Base-by-base conservation (phyloP, 495 filamentous ascomycete species). In the Penicillium macrosclerotiorum region DNA sequence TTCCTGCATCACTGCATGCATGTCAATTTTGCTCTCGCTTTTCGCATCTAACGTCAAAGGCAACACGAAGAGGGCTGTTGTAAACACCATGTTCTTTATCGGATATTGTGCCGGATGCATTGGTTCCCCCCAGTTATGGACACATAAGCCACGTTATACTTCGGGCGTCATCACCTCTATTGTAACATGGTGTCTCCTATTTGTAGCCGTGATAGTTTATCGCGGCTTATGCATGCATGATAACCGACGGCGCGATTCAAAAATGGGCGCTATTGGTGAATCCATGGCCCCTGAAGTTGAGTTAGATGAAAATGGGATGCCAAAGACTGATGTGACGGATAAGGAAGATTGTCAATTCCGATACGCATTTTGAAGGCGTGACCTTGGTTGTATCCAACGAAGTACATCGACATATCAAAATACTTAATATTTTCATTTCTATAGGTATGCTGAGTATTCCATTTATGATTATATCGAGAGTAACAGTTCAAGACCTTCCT, bases 21-120 rank as follows among this genome's bases (percentile, higher is more conserved):
- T 82, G 60, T 74, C 81, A 0, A 69, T 76, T 9, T 47, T 82
- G 1, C 65, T 83, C 6, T 71, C 67, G 1, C 60, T 82, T 3
- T 72, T 73, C 23, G 70, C 69, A 0, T 77, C 73, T 16, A 84
- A 85, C 41, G 69, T 82, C 5, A 77, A 79, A 4, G 81, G 81
- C 12, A 84, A 83, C 62, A 84, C 82, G 4, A 86, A 84, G 57
- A 80, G 81, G 12, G 62, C 69, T 8, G 57, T 68, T 3, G 68
- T 73, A 18, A 71, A 67, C 27, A 63, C 67, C 12, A 42, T 71
- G 42, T 68, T 63, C 31, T 68, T 71, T 47, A 62, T 67, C 25
- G 67, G 60, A 0, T 71, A 68, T 37, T 67, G 61, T 36, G 63
- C 52, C 13, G 67, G 63, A 9, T 59, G 57, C 31, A 71, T 71